These are phyloP conservation scores for Oryza glumipatula DNA, from an alignment of 176 grass and related monocot genomes.

Conservation along the genomic window DNA sequence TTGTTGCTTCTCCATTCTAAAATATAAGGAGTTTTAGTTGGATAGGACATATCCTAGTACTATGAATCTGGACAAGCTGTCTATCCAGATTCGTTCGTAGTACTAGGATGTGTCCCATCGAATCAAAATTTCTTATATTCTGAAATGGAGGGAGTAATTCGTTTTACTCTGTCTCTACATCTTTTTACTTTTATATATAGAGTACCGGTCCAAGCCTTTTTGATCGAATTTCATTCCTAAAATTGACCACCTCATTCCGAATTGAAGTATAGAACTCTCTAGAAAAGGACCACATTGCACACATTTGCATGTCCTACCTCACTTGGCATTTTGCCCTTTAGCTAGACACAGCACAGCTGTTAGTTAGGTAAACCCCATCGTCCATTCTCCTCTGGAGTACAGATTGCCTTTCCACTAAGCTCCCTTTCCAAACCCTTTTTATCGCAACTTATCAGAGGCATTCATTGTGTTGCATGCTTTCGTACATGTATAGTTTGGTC, in stretches of 20 bases:
- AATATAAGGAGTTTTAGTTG: too few relatives aligned
- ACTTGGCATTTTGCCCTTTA: not conserved
- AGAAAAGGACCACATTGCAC: not conserved
- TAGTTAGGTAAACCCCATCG: not conserved
- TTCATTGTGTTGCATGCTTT: too few relatives aligned
- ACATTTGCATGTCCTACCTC: not conserved
- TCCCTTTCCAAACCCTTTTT: not conserved
- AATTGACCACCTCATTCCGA: not conserved
- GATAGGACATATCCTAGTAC: too few relatives aligned
- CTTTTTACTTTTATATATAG: not conserved
- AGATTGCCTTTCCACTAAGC: not conserved
- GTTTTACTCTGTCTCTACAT: too few relatives aligned
- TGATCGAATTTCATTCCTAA: not conserved
- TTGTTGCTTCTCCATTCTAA: not conserved
- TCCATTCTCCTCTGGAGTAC: not conserved
- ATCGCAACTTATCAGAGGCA: not conserved
- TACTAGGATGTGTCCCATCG: too few relatives aligned
- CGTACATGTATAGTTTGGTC: not conserved
- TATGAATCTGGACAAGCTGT: too few relatives aligned
- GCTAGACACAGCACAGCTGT: not conserved
- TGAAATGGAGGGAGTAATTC: rapidly evolving
- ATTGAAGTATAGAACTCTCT: not conserved
- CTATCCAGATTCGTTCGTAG: too few relatives aligned
- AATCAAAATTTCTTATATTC: too few relatives aligned
- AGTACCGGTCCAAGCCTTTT: not conserved